A percentile compares a stretch with the other conserved stretches of the same genome.
phyloP scores from a whole-genome alignment of 495 filamentous ascomycete species.

The Penicillium bialowiezense region DNA sequence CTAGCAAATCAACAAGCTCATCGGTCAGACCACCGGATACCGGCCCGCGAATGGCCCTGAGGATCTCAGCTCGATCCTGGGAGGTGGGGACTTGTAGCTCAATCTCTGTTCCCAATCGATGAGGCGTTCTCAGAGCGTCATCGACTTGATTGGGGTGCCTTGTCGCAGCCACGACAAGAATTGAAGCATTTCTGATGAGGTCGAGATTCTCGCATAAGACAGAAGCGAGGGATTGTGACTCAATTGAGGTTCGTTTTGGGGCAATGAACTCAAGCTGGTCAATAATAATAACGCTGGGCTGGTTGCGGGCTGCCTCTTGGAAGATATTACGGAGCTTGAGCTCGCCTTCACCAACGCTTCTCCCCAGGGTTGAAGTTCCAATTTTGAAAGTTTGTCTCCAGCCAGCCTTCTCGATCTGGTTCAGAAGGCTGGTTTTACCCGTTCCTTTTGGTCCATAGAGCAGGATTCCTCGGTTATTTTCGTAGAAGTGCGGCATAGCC shows the following conservation, averaged over 20 bases:
- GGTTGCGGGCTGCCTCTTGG: slow-evolving; percentile 62
- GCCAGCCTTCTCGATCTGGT: slow-evolving; percentile 60
- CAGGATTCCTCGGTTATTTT: slow-evolving; percentile 56
- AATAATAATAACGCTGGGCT: slow-evolving; percentile 81
- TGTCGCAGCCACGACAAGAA: slow-evolving; percentile 73
- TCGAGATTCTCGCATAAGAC: slow-evolving; percentile 46
- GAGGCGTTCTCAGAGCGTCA: slow-evolving; percentile 61
- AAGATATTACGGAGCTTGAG: slow-evolving; percentile 67
- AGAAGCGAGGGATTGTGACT: slow-evolving; percentile 35
- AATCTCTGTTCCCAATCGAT: slow-evolving; percentile 68
- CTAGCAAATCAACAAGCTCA: slow-evolving; percentile 43
- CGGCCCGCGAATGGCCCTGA: slow-evolving; percentile 47
- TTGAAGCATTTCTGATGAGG: slow-evolving; percentile 35
- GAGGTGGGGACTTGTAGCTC: slow-evolving; percentile 78
- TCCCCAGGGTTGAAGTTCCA: slow-evolving; percentile 50
- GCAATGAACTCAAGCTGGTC: slow-evolving; percentile 78
- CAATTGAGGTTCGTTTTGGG: slow-evolving; percentile 50
- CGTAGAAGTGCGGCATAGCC: slow-evolving; percentile 43
- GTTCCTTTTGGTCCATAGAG: slow-evolving; percentile 82
- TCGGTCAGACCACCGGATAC: slow-evolving; percentile 29
- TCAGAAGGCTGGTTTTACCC: slow-evolving; percentile 72
- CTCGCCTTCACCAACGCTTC: slow-evolving; percentile 39
- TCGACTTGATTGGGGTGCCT: slow-evolving; percentile 74
- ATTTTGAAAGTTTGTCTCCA: slow-evolving; percentile 68
- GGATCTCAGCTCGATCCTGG: slow-evolving; percentile 67